Conservation (phyloP, 257 asterid species). For the Petunia secreta region DNA sequence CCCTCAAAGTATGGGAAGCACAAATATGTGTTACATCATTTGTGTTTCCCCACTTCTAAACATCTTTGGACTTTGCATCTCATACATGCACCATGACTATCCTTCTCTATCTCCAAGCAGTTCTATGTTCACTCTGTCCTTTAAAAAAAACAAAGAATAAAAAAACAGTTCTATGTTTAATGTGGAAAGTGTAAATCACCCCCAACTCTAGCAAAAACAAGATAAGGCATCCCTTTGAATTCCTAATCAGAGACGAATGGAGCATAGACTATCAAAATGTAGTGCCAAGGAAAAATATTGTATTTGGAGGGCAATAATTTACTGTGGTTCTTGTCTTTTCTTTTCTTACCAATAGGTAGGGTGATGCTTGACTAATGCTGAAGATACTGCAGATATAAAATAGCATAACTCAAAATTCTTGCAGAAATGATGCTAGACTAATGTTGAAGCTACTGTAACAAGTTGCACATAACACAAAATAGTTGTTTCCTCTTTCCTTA, state of each 20-base stretch:
- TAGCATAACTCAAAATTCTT: constrained; percentile 15
- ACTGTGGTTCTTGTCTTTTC: background rate
- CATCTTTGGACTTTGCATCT: background rate
- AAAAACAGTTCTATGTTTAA: too few relatives aligned
- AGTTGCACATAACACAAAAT: constrained; percentile 14
- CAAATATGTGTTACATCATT: background rate
- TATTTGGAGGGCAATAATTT: background rate
- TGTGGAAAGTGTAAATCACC: too few relatives aligned
- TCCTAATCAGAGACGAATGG: background rate
- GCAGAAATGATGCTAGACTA: background rate
- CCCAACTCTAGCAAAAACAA: background rate
- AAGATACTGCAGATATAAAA: background rate
- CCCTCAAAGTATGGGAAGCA: background rate
- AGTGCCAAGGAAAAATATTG: background rate
- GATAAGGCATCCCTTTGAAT: background rate
- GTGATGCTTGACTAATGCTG: background rate
- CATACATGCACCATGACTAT: background rate
- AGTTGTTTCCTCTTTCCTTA: background rate
- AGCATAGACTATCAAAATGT: background rate
- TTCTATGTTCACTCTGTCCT: background rate
- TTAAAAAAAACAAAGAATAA: too few relatives aligned
- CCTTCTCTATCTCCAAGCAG: background rate
- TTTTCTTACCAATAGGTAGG: constrained; percentile 4
- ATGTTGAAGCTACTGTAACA: constrained; percentile 1
- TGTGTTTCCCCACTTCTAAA: background rate